Percentiles rank a stretch among this genome's conserved stretches.
phyloP scores from a whole-genome alignment of 805 yeast species.

The Cyberlindnera subsufficiens region DNA sequence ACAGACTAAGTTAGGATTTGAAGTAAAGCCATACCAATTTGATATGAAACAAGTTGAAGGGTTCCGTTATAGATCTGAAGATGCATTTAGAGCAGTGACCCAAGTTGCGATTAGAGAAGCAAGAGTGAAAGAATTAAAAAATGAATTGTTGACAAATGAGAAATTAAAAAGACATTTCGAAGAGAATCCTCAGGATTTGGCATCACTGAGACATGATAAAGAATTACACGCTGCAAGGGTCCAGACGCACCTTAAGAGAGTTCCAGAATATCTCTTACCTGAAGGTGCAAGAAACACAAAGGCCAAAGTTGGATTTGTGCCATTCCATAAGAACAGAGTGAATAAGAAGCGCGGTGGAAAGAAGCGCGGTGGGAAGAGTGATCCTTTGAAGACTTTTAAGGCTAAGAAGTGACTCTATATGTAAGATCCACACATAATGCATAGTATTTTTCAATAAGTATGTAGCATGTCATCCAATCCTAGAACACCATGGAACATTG shows the following conservation, averaged over 20 bases:
- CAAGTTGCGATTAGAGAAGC: constrained; percentile 88
- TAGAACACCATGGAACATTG: constrained; percentile 50
- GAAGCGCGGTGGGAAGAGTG: constrained; percentile 42
- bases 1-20: constrained; percentile 68
- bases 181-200: constrained; percentile 93
- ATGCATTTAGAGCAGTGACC: constrained; percentile 94
- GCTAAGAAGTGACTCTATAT: constrained; percentile 13
- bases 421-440: not conserved
- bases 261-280: constrained; percentile 89
- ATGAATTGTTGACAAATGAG: constrained; percentile 82
- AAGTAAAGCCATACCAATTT: constrained; percentile 81
- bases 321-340: constrained; percentile 54
- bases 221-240: constrained; percentile 78
- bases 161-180: constrained; percentile 91
- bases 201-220: constrained; percentile 84
- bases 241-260: constrained; percentile 82
- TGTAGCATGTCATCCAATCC: constrained; percentile 42
- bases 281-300: constrained; percentile 57
- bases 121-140: constrained; percentile 79
- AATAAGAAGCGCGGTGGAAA: constrained; percentile 34
- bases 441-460: not conserved
- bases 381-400: constrained; percentile 60
- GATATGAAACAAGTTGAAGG: constrained; percentile 91
- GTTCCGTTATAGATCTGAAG: constrained; percentile 94
- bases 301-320: constrained; percentile 62